These are phyloP conservation scores for Venturia effusa DNA, from an alignment of 2,329 filamentous ascomycete genomes.

Conservation along the genomic window DNA sequence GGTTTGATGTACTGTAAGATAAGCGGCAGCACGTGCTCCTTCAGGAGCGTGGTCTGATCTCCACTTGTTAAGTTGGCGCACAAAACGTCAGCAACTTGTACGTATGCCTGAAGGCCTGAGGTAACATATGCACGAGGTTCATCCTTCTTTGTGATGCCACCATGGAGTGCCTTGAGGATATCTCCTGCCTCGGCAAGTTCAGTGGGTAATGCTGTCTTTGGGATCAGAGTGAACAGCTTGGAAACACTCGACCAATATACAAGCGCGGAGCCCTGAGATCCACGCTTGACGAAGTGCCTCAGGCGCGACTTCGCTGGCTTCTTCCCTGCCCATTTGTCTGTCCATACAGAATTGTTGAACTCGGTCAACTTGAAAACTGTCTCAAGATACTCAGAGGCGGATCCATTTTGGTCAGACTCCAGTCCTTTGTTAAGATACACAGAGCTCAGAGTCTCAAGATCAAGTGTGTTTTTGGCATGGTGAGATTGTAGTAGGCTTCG, in stretches of 20 bases:
- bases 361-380: slow-evolving; percentile 57
- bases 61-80: slow-evolving; percentile 30
- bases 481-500: slow-evolving; percentile 31
- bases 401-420: slow-evolving; percentile 60
- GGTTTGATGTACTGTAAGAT: slow-evolving; percentile 43
- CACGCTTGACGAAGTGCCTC: slow-evolving; percentile 64
- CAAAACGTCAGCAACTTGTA: slow-evolving; percentile 46
- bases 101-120: slow-evolving; percentile 66
- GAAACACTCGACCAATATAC: slow-evolving; percentile 64
- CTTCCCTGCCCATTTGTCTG: slow-evolving; percentile 48
- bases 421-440: slow-evolving; percentile 67
- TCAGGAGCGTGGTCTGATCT: slow-evolving; percentile 34
- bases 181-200: slow-evolving; percentile 44
- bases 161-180: slow-evolving; percentile 56
- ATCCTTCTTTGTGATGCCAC: slow-evolving; percentile 62
- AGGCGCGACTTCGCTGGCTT: slow-evolving; percentile 48
- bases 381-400: slow-evolving; percentile 59
- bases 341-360: slow-evolving; percentile 62
- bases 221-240: slow-evolving; percentile 48
- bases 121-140: slow-evolving; percentile 60
- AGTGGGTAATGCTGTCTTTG: slow-evolving; percentile 43
- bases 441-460: slow-evolving; percentile 47
- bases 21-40: slow-evolving; percentile 40
- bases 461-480: slow-evolving; percentile 22
- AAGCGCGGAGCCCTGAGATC: slow-evolving; percentile 65